Evolutionary conservation across 2,329 filamentous ascomycete genomes (phyloP).

Genomic region (Cladophialophora exuberans): DNA sequence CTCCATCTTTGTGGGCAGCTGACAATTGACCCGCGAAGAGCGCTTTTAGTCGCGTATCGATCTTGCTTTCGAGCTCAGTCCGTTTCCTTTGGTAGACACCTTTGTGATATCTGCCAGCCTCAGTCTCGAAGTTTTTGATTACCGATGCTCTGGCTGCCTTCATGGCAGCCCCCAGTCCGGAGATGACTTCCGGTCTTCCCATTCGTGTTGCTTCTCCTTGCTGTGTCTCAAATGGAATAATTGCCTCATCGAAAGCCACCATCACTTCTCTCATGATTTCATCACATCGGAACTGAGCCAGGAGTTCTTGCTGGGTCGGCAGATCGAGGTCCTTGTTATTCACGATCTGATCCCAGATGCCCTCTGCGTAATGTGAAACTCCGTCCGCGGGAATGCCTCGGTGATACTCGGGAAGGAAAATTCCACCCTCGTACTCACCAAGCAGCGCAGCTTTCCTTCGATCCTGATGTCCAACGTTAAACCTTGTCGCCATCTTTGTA

Average conservation of each 20-base stretch:
- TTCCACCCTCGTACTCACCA: constrained; percentile 72
- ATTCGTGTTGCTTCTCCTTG: constrained; percentile 73
- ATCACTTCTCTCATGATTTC: constrained; percentile 92
- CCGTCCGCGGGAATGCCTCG: constrained; percentile 94
- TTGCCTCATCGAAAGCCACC: constrained; percentile 77
- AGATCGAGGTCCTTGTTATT: constrained; percentile 98
- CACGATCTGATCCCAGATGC: constrained; percentile 97
- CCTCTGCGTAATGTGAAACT: constrained; percentile 90
- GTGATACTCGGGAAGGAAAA: constrained; percentile 94
- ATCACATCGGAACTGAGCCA: constrained; percentile 96
- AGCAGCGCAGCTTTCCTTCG: constrained; percentile 63
- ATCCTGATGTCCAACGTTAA: constrained; percentile 78
- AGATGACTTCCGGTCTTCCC: constrained; percentile 74
- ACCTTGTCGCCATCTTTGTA: constrained; percentile 76
- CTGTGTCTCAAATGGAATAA: constrained; percentile 81
- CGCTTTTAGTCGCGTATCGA: constrained; percentile 84
- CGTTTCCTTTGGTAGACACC: constrained; percentile 87
- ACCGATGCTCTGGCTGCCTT: constrained; percentile 71
- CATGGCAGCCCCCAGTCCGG: constrained; percentile 75
- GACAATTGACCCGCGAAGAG: constrained; percentile 87
- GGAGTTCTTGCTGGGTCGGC: constrained; percentile 92
- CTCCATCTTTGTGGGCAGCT: constrained; percentile 86
- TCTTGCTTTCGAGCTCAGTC: constrained; percentile 79
- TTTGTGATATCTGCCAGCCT: constrained; percentile 95
- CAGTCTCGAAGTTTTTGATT: constrained; percentile 81